These are phyloP conservation scores for Acacia concinna DNA, from an alignment of 331 rosid genomes.

Conservation along the genomic window DNA sequence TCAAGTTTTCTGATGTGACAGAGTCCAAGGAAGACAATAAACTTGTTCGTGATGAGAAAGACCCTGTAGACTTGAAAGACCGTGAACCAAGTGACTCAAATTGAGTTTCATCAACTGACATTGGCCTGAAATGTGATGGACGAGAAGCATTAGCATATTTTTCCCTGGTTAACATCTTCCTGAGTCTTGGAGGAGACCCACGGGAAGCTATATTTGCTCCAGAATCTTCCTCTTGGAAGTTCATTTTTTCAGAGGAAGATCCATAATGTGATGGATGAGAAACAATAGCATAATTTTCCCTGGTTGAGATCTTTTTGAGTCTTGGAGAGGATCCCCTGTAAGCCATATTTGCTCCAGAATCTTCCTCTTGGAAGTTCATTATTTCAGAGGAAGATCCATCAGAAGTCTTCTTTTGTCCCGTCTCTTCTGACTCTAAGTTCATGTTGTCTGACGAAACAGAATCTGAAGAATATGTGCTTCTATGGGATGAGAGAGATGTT, in stretches of 20 bases:
- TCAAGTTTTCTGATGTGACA: conserved; percentile 35
- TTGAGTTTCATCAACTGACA: conserved; percentile 74
- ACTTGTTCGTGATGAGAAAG: conserved; percentile 62
- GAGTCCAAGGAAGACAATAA: conserved; percentile 52
- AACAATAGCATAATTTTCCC: conserved; percentile 41
- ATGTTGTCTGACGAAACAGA: conserved; percentile 22
- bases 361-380: conserved; percentile 36
- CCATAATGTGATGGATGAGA: conserved; percentile 41
- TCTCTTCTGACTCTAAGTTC: conserved; percentile 30
- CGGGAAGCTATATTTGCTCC: conserved; percentile 34
- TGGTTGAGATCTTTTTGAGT: conserved; percentile 43
- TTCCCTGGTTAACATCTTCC: conserved; percentile 43
- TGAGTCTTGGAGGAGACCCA: conserved; percentile 42
- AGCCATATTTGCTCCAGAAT: conserved; percentile 37
- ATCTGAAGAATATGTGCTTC: conserved; percentile 34
- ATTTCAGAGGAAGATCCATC: conserved; percentile 40
- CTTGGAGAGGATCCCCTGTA: conserved; percentile 37
- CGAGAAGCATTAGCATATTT: conserved; percentile 35
- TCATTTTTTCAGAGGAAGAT: conserved; percentile 35
- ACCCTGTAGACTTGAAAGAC: conserved; percentile 53
- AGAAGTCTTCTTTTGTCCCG: conserved; percentile 37
- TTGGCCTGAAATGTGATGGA: conserved; percentile 59
- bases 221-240: conserved; percentile 37
- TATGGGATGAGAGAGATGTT: conserved; percentile 29
- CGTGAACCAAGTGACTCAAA: conserved; percentile 50